Percentiles rank a stretch among this genome's conserved stretches.
Evolutionary conservation across 345 rosid species (phyloP).

Genomic region (Microthlaspi erraticum): DNA sequence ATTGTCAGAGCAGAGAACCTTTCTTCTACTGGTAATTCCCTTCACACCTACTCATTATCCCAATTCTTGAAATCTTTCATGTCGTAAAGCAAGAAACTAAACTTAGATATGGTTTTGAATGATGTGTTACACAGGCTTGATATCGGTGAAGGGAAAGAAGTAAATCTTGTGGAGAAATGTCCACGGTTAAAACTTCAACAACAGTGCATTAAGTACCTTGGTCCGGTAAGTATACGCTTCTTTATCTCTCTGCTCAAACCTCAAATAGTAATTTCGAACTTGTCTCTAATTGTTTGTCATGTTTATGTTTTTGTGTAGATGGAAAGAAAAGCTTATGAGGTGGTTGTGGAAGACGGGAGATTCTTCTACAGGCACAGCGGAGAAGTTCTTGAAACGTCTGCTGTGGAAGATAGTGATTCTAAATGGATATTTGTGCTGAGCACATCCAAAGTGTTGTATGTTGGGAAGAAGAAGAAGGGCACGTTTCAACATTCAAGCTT

Average conservation of each 20-base stretch:
- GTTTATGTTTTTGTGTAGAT: constrained; percentile 49
- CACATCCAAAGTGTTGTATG: constrained; percentile 69
- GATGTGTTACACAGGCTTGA: constrained; percentile 78
- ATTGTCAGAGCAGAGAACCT: constrained; percentile 88
- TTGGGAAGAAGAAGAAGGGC: constrained; percentile 86
- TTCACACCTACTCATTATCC: not conserved
- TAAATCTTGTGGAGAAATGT: constrained; percentile 73
- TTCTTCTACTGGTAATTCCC: constrained; percentile 89
- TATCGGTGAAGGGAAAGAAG: constrained; percentile 93
- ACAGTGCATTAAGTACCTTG: constrained; percentile 94
- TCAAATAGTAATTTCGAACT: constrained; percentile 24
- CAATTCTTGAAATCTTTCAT: not conserved
- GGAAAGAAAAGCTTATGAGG: constrained; percentile 88
- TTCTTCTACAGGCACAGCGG: constrained; percentile 68
- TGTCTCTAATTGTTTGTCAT: constrained; percentile 23
- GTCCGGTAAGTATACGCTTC: constrained; percentile 65
- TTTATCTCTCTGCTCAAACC: constrained; percentile 5
- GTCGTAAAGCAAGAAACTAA: constrained; percentile 26
- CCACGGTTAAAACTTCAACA: constrained; percentile 75
- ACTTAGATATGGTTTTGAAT: constrained; percentile 21
- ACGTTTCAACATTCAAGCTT: constrained; percentile 92
- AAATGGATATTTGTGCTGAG: constrained; percentile 97
- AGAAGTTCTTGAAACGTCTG: constrained; percentile 62
- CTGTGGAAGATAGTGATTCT: constrained; percentile 48
- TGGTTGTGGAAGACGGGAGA: constrained; percentile 67